These are phyloP conservation scores for Amphichorda felina DNA, from an alignment of 2,329 filamentous ascomycete species.

Conservation along the genomic window DNA sequence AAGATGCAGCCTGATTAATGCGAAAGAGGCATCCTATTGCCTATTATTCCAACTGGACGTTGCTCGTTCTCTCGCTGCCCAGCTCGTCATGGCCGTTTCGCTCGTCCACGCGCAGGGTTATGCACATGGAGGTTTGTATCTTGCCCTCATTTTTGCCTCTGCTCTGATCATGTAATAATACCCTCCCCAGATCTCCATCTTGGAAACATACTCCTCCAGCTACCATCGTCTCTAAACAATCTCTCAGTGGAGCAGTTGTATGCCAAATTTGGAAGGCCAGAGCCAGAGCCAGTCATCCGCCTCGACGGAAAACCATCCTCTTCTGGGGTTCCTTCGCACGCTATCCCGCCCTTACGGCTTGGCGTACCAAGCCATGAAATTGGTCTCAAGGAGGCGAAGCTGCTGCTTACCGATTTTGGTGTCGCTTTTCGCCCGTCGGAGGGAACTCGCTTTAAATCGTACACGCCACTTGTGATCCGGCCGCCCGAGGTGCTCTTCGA, in stretches of 20 bases:
- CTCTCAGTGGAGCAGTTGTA: constrained; percentile 12
- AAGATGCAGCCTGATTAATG: constrained; percentile 12
- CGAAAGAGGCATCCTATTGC: constrained; percentile 1
- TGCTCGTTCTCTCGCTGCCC: constrained; percentile 14
- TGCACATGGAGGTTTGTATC: constrained; percentile 16
- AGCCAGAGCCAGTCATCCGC: constrained; percentile 8
- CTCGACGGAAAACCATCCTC: constrained; percentile 6
- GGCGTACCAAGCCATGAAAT: constrained; percentile 16
- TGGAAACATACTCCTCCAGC: constrained; percentile 19
- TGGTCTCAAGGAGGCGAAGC: constrained; percentile 8
- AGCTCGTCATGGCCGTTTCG: constrained; percentile 15
- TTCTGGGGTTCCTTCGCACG: constrained; percentile 4
- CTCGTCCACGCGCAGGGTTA: constrained; percentile 14
- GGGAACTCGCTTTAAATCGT: constrained; percentile 11
- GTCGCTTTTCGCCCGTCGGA: constrained; percentile 14
- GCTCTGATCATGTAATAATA: not conserved
- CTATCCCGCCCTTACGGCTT: constrained; percentile 20
- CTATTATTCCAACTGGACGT: constrained; percentile 13
- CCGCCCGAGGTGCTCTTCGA: constrained; percentile 23
- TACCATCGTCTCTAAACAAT: constrained; percentile 7
- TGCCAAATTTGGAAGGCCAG: constrained; percentile 9
- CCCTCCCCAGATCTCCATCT: constrained; percentile 15
- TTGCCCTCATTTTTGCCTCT: no score
- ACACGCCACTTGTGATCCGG: constrained; percentile 13
- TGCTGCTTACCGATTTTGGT: constrained; percentile 19